Conservation (phyloP, 1,284 basidiomycete genomes). For the Ceratorhiza oryzae-sativae region DNA sequence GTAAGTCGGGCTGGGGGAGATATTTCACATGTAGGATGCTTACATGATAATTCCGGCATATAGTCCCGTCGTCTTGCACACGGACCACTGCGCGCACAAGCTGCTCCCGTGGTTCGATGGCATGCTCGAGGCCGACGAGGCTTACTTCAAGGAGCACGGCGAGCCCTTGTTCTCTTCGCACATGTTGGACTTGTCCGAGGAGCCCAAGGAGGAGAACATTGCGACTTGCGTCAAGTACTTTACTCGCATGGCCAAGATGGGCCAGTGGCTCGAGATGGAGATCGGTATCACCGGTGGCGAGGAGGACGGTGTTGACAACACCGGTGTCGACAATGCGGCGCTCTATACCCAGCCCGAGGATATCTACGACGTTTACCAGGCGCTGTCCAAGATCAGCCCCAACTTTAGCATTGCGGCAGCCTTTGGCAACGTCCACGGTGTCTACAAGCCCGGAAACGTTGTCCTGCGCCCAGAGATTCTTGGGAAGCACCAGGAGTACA, state of each 20-base stretch:
- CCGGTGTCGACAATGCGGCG: constrained; percentile 89
- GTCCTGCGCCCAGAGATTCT: constrained; percentile 91
- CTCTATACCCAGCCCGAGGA: constrained; percentile 99
- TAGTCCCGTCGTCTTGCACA: constrained; percentile 96
- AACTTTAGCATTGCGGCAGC: constrained; percentile 97
- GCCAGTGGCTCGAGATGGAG: constrained; percentile 99
- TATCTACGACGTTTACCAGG: constrained; percentile 89
- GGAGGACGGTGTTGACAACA: constrained; percentile 98
- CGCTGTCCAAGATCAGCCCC: constrained; percentile 84
- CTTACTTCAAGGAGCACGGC: constrained; percentile 87
- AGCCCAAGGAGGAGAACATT: constrained; percentile 98
- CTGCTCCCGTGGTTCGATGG: constrained; percentile 99
- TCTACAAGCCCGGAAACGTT: constrained; percentile 96
- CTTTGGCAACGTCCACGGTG: constrained; percentile 97
- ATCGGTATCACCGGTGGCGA: constrained; percentile 99
- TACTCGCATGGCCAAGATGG: constrained; percentile 90
- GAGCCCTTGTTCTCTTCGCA: constrained; percentile 98
- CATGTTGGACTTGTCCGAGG: constrained; percentile 99
- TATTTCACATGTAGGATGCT: background rate
- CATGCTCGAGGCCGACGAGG: constrained; percentile 97
- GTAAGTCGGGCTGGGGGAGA: constrained; percentile 60
- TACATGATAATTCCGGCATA: constrained; percentile 1
- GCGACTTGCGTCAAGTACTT: constrained; percentile 94
- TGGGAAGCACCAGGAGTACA: constrained; percentile 88
- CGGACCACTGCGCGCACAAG: constrained; percentile 99